Conservation (phyloP, 208 protist genomes). For the Leishmania mexicana region DNA sequence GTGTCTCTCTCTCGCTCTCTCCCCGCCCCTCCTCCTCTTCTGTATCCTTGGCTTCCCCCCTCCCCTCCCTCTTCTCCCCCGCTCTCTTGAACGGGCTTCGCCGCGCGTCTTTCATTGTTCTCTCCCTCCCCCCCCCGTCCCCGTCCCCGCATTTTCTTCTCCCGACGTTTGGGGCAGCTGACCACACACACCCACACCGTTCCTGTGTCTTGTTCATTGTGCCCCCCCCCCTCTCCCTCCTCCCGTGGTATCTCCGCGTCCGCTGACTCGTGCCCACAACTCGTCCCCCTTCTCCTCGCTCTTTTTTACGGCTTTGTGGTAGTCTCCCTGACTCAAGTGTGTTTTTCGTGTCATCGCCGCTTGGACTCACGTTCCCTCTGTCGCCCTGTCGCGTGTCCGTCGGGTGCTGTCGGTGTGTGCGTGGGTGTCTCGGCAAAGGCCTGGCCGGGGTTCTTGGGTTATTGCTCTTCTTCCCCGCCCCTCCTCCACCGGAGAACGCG, state of each 20-base stretch:
- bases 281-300: no score
- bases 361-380: background rate
- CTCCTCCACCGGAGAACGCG: background rate
- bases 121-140: background rate
- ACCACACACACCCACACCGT: background rate
- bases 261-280: background rate
- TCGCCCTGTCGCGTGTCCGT: background rate
- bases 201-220: background rate
- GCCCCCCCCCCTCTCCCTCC: background rate
- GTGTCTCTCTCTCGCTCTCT: conserved; percentile 6
- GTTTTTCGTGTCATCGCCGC: background rate
- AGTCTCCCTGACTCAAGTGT: background rate
- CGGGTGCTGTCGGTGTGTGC: background rate
- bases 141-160: background rate
- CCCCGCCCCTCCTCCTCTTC: background rate
- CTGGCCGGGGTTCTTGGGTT: background rate
- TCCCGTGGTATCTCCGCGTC: background rate
- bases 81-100: background rate
- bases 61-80: background rate
- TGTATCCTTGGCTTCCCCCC: background rate
- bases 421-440: background rate
- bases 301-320: background rate
- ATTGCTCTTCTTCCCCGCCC: background rate
- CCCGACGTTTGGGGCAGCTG: background rate
- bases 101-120: background rate